phyloP scores from a whole-genome alignment of 768 basidiomycete species.

The Leccinellum albellum region DNA sequence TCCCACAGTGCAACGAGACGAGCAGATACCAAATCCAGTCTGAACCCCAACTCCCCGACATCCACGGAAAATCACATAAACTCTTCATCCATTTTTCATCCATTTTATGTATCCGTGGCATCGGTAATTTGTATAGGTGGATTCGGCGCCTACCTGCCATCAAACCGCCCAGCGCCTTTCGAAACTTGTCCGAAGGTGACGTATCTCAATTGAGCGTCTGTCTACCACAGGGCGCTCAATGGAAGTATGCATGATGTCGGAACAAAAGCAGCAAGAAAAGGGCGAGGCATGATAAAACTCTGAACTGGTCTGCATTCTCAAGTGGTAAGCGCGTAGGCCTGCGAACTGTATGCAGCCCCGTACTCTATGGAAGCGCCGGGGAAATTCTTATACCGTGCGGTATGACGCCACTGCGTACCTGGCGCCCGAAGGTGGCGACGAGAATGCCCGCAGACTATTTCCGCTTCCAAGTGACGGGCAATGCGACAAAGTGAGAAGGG shows the following conservation, averaged over 20 bases:
- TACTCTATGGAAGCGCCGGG: background rate
- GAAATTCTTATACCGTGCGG: background rate
- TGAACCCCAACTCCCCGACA: background rate
- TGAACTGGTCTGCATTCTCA: conserved; percentile 8
- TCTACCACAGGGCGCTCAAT: background rate
- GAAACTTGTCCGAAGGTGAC: background rate
- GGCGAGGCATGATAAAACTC: background rate
- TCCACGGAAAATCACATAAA: background rate
- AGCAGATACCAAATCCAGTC: background rate
- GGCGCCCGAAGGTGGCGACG: background rate
- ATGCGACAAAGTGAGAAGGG: background rate
- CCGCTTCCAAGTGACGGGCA: background rate
- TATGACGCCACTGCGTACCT: background rate
- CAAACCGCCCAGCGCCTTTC: background rate
- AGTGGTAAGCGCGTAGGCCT: background rate
- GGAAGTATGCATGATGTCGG: background rate
- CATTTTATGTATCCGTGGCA: background rate
- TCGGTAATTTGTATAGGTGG: background rate
- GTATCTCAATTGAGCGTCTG: background rate
- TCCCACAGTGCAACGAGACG: background rate
- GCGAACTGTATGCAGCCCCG: background rate
- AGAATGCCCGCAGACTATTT: background rate
- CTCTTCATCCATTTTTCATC: background rate
- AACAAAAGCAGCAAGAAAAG: background rate
- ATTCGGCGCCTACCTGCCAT: background rate